Percentiles rank a stretch among this genome's conserved stretches.
These are phyloP conservation scores for Boletus rubroflammeus DNA, from an alignment of 768 basidiomycete species.

Conservation along the genomic window DNA sequence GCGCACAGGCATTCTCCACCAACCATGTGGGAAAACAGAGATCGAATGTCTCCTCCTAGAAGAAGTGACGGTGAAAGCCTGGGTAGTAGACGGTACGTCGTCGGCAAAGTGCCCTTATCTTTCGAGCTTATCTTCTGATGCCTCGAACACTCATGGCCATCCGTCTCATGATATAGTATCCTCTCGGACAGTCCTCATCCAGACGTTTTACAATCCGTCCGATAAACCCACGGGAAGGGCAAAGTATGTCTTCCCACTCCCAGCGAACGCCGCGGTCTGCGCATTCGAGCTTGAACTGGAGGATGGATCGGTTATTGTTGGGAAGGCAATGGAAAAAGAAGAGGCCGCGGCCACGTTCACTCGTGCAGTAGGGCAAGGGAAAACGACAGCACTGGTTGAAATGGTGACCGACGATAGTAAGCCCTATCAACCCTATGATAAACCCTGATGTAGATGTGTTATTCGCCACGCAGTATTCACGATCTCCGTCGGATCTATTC, in stretches of 20 bases:
- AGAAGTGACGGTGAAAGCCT: slow-evolving; percentile 37
- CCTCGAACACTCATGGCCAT: neutral
- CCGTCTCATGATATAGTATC: slow-evolving; percentile 32
- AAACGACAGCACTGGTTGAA: slow-evolving; percentile 43
- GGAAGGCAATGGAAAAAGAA: slow-evolving; percentile 47
- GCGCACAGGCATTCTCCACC: slow-evolving; percentile 32
- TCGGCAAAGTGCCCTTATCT: neutral
- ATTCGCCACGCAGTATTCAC: slow-evolving; percentile 43
- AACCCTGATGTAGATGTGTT: neutral
- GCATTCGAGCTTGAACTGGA: slow-evolving; percentile 47
- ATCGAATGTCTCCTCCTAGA: slow-evolving; percentile 39
- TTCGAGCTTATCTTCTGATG: neutral
- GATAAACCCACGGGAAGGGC: slow-evolving; percentile 39
- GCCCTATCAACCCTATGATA: slow-evolving; percentile 10
- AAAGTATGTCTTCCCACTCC: slow-evolving; percentile 59
- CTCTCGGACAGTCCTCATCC: slow-evolving; percentile 40
- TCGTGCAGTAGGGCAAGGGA: slow-evolving; percentile 38
- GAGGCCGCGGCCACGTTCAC: slow-evolving; percentile 40
- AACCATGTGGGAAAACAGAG: slow-evolving; percentile 17
- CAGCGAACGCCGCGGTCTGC: slow-evolving; percentile 51
- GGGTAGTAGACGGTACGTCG: slow-evolving; percentile 43
- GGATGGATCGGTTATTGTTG: slow-evolving; percentile 42
- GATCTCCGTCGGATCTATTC: slow-evolving; percentile 55
- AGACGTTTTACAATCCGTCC: slow-evolving; percentile 40
- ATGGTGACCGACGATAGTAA: slow-evolving; percentile 51